Evolutionary conservation across 768 basidiomycete genomes (phyloP).

Genomic region (Macrolepiota albuminosa): DNA sequence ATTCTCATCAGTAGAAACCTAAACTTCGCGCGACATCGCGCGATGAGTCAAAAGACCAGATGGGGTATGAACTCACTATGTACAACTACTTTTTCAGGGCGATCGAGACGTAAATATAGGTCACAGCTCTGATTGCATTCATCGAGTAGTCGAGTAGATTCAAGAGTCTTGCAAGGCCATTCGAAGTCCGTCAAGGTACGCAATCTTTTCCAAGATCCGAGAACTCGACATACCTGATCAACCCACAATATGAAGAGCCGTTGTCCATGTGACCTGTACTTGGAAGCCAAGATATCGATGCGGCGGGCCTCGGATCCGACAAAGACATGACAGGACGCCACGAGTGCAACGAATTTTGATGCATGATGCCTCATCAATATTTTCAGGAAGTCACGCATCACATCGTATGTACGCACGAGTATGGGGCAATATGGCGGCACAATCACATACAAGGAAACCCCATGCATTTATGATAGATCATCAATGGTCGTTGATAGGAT

Average conservation of each 20-base stretch:
- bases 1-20: no score
- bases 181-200: not conserved
- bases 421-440: not conserved
- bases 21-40: not conserved
- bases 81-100: no score
- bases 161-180: no score
- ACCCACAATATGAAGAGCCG: not conserved
- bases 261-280: not conserved
- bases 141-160: not conserved
- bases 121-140: not conserved
- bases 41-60: not conserved
- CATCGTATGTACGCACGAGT: not conserved
- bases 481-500: not conserved
- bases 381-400: not conserved
- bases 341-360: not conserved
- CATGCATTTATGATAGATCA: no score
- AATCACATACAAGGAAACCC: not conserved
- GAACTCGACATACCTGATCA: not conserved
- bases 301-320: not conserved
- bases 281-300: not conserved
- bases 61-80: not conserved
- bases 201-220: not conserved
- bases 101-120: no score
- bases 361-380: not conserved
- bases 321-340: not conserved